Evolutionary conservation across 2,329 filamentous ascomycete genomes (phyloP).

Genomic region (Penicillium sclerotiorum): DNA sequence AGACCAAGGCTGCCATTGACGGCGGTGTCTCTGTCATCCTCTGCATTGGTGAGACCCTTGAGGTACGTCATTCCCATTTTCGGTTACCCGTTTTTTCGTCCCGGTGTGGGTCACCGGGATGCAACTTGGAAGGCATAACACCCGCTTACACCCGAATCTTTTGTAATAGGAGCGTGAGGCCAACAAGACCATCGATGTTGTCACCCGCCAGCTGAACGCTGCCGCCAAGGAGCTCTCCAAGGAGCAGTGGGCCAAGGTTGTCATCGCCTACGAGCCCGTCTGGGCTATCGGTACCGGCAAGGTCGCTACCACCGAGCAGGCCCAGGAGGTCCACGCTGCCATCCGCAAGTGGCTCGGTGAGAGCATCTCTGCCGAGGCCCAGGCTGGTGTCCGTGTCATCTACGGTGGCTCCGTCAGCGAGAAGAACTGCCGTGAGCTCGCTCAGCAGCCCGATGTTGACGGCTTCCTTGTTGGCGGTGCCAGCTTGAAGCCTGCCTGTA

Average conservation of each 20-base stretch:
- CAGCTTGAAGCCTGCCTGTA: constrained; percentile 93
- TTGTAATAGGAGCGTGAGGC: constrained; percentile 71
- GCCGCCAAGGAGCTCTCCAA: constrained; percentile 67
- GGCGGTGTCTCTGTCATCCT: constrained; percentile 89
- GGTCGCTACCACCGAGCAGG: constrained; percentile 85
- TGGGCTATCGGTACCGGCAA: constrained; percentile 92
- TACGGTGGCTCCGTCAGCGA: constrained; percentile 96
- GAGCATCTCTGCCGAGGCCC: constrained; percentile 73
- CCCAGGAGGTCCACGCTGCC: constrained; percentile 89
- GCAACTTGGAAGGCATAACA: constrained; percentile 14
- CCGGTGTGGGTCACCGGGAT: constrained; percentile 23
- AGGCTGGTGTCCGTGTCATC: constrained; percentile 87
- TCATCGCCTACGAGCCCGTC: constrained; percentile 98
- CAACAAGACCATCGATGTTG: constrained; percentile 73
- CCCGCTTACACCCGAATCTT: constrained; percentile 30
- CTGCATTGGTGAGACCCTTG: constrained; percentile 94
- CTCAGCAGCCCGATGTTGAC: constrained; percentile 92
- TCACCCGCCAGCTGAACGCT: constrained; percentile 78
- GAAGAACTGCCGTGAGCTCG: constrained; percentile 95
- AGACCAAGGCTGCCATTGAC: constrained; percentile 91
- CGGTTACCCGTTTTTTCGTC: constrained; percentile 23
- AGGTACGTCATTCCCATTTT: constrained; percentile 49
- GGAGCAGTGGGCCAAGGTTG: constrained; percentile 89
- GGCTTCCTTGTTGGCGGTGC: constrained; percentile 97
- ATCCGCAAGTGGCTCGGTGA: constrained; percentile 84